Base-by-base conservation (phyloP, 1,284 basidiomycete species). In the Abortiporus biennis region DNA sequence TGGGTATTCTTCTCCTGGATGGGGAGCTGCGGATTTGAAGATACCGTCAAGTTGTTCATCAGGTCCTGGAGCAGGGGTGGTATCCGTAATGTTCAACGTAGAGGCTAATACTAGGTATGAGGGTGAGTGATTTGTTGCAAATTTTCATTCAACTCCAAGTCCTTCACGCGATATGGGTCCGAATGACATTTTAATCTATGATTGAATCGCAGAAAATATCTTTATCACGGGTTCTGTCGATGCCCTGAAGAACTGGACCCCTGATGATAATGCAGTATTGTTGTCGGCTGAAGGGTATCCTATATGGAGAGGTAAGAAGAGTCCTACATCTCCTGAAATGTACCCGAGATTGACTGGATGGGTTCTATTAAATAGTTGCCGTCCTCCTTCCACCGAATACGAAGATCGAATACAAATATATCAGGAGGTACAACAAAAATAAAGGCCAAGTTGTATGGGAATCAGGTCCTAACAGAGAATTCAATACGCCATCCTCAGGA, bases 301-400 rank as follows among this genome's bases (percentile, higher is more conserved):
- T 9, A 76, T 62, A 24, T 88, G 85, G 85, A 81, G 71, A 55
- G 67, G 84, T 85, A n/a, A n/a, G n/a, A 56, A 54, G 80, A 69
- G 12, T 38, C 15, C 4, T 5, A 3, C n/a, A 17, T 15, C n/a
- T 23, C 22, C 25, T 19, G 20, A 15, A 13, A 21, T 4, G 32
- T 16, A 20, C 25, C 16, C 4, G 19, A 6, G 23, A 4, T 21
- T 30, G 25, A 32, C 45, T 32, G 12, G 36, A 20, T 21, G 16
- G 3, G 5, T 2, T 9, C 13, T 36, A 24, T 17, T 62, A 50
- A 66, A 54, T 46, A 78, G 81, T 77, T 42, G 82, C 78, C 9
- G 68, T 85, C 17, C 67, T 68, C 46, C 59, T 85, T 1, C 79
- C 79, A 0, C 71, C 75, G 13, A 69, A 55, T 44, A 69, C 71